phyloP scores from a whole-genome alignment of 129 eudicot genomes.

The Chrysanthemum makinoi region DNA sequence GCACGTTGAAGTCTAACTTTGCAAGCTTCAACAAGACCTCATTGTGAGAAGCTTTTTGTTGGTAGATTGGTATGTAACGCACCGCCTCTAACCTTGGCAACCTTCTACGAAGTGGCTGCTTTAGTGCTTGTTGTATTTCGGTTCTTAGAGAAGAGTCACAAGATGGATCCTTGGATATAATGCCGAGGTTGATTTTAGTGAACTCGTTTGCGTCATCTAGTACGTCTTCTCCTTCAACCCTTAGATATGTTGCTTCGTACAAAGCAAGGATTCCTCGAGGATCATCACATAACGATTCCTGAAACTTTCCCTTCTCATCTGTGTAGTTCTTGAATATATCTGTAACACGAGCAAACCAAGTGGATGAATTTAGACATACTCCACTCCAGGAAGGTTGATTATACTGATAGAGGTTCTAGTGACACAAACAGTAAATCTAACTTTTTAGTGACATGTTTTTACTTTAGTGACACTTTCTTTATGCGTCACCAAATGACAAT shows the following conservation, averaged over 20 bases:
- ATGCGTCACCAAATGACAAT: too few relatives aligned
- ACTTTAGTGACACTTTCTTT: too few relatives aligned
- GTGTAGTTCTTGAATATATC: conserved; percentile 27
- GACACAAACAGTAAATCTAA: too few relatives aligned
- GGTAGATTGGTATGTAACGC: background rate
- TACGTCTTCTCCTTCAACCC: conserved; percentile 22
- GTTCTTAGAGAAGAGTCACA: too few relatives aligned
- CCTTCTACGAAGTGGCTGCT: background rate
- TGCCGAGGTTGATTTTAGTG: conserved; percentile 10
- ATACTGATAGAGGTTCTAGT: too few relatives aligned
- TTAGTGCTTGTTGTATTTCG: too few relatives aligned
- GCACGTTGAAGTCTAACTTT: background rate
- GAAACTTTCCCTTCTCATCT: conserved; percentile 27
- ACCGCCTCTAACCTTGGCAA: background rate
- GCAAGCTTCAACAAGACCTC: too few relatives aligned
- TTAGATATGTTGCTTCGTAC: too few relatives aligned
- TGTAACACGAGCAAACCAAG: background rate
- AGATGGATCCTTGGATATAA: background rate
- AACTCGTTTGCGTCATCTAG: conserved; percentile 33
- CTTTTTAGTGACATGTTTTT: too few relatives aligned
- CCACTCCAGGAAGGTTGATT: too few relatives aligned
- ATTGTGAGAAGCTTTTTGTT: background rate
- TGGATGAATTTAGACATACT: too few relatives aligned
- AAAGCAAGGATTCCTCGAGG: conserved; percentile 32
- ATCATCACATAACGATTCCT: conserved; percentile 10